A percentile compares a stretch with the other conserved stretches of the same genome.
phyloP scores from a whole-genome alignment of 176 grass and related monocot species.

The Cymbopogon citratus region DNA sequence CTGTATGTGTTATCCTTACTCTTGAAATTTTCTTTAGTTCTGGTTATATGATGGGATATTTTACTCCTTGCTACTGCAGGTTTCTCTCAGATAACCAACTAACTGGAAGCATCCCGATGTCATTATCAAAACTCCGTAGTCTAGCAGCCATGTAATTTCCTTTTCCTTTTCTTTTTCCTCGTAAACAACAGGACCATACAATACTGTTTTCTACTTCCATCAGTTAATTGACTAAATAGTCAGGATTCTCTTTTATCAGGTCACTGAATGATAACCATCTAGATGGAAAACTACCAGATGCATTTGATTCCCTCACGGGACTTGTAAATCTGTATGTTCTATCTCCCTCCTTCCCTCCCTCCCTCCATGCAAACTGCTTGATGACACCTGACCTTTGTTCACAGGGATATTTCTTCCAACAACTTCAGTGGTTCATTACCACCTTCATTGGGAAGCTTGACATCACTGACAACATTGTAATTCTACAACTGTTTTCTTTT shows the following conservation, averaged over 20 bases:
- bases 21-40: constrained; percentile 11
- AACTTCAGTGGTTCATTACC: constrained; percentile 86
- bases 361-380: not conserved
- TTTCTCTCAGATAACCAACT: constrained; percentile 96
- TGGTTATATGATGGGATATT: constrained; percentile 8
- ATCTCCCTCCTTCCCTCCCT: not conserved
- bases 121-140: constrained; percentile 68
- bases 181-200: not conserved
- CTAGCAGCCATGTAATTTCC: constrained; percentile 74
- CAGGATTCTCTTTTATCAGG: constrained; percentile 47
- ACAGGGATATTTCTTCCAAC: constrained; percentile 86
- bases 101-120: constrained; percentile 88
- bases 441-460: constrained; percentile 71
- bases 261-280: constrained; percentile 90
- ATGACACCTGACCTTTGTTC: constrained; percentile 20
- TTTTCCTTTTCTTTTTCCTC: constrained; percentile 7
- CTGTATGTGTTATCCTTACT: constrained; percentile 57
- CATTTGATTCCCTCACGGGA: constrained; percentile 63
- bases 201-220: not conserved
- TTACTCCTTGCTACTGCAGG: constrained; percentile 41
- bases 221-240: constrained; percentile 21
- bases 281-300: constrained; percentile 69
- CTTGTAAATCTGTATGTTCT: constrained; percentile 84
- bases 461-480: constrained; percentile 85
- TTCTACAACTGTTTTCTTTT: constrained; percentile 31